Evolutionary conservation across 768 basidiomycete genomes (phyloP).

Genomic region (Pleurotus ostreatus): DNA sequence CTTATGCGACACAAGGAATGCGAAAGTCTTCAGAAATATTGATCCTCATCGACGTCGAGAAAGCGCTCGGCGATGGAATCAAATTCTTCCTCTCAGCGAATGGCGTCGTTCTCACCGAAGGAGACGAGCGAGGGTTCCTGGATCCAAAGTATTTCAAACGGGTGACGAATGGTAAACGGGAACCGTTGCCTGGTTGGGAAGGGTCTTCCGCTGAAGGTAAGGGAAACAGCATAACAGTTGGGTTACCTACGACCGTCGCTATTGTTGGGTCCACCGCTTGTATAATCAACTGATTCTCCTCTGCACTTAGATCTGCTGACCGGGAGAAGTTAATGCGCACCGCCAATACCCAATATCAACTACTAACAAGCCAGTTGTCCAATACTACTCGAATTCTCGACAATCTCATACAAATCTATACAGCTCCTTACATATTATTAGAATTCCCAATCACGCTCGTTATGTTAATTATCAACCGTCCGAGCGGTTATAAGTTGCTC

Average conservation of each 20-base stretch:
- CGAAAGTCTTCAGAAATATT: constrained; percentile 72
- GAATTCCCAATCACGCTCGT: too few relatives aligned
- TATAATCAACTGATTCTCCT: not conserved
- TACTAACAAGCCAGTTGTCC: too few relatives aligned
- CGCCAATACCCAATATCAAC: too few relatives aligned
- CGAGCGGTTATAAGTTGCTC: too few relatives aligned
- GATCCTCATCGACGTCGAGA: constrained; percentile 76
- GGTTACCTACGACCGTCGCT: not conserved
- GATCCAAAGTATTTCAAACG: constrained; percentile 60
- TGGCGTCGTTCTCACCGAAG: constrained; percentile 85
- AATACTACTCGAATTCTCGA: too few relatives aligned
- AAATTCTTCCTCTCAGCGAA: constrained; percentile 79
- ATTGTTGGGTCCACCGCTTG: not conserved
- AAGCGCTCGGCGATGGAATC: constrained; percentile 64
- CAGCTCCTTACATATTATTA: too few relatives aligned
- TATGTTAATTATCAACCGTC: too few relatives aligned
- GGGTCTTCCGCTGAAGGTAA: constrained; percentile 8
- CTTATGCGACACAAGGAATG: constrained; percentile 57
- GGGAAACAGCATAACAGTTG: not conserved
- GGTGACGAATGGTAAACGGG: constrained; percentile 51
- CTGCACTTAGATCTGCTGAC: not conserved
- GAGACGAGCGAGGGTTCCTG: constrained; percentile 62
- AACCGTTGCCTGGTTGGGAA: constrained; percentile 31
- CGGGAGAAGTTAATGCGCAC: too few relatives aligned
- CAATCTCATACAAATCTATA: too few relatives aligned